Evolutionary conservation across 1,284 basidiomycete genomes (phyloP), one percentile per base, ranked within the genome.

Genomic region (Trichosporon ovoides): DNA sequence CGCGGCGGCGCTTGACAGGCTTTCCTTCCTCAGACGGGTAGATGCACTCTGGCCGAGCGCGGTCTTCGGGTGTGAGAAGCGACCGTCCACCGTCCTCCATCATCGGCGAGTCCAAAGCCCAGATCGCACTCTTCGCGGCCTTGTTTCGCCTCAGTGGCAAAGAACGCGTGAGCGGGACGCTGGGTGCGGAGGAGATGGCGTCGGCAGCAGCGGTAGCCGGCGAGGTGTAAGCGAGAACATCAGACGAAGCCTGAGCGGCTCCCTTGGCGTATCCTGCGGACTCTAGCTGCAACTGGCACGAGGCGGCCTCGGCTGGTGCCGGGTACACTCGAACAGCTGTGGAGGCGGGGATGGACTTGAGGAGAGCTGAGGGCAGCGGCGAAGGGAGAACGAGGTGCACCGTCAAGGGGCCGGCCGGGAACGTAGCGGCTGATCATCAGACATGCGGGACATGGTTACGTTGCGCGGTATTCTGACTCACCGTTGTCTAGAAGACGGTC

Each of bases 21-120:
- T 76, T 78, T 49, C 75, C 69, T 48, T 68, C 63, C 7, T 63
- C 52, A 34, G 68, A 64, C 14, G 77, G 76, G 59, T 76, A 68
- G 38, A 75, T 61, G 59, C 77, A 79, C 59, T 73, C 76, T 7
- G 81, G 81, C 18, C 80, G 75, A 24, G 67, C 69, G 48, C 78
- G 72, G 69, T 83, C 82, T 55, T 77, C 76, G 19, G 78, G 76
- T 3, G 81, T 81, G 18, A 83, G 74, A 28, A 83, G 75, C 3
- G 79, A 77, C 48, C 75, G 75, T 19, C 80, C 77, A 48, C 80
- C 80, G 57, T 75, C 74, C 22, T 68, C 66, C 7, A 76, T 61
- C 34, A 72, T 65, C 4, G 71, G 75, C 3, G 68, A 74, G 52
- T 74, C 70, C 10, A 77, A 56, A 0, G 76, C 77, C 77, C 77